phyloP scores from a whole-genome alignment of 768 basidiomycete genomes.

The Boletus rubropictus region DNA sequence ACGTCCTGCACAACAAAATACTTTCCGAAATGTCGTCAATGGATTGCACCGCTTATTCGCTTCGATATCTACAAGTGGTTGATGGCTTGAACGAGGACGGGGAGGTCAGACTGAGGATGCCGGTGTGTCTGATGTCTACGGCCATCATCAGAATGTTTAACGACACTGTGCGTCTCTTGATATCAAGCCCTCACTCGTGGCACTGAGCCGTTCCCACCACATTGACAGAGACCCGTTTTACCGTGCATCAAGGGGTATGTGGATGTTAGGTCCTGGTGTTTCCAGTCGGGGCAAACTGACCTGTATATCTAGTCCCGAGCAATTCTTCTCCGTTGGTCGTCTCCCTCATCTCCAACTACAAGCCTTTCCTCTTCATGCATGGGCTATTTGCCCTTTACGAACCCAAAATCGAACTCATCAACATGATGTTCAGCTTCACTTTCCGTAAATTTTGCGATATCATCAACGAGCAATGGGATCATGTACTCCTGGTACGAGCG shows the following conservation, averaged over 20 bases:
- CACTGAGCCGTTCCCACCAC: conserved; percentile 7
- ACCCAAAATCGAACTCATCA: conserved; percentile 18
- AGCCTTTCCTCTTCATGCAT: conserved; percentile 21
- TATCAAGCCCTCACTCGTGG: neutral
- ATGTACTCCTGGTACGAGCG: conserved; percentile 12
- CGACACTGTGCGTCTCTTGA: conserved; percentile 10
- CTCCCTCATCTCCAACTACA: conserved; percentile 19
- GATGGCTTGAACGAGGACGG: conserved; percentile 7
- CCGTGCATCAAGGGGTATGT: conserved; percentile 6
- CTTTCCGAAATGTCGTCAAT: conserved; percentile 18
- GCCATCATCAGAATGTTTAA: conserved; percentile 19
- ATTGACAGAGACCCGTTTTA: conserved; percentile 12
- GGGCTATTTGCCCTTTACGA: conserved; percentile 20
- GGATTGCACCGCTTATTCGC: conserved; percentile 21
- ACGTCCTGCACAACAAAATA: conserved; percentile 15
- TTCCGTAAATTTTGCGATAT: conserved; percentile 20
- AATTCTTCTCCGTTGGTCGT: conserved; percentile 14
- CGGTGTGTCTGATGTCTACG: conserved; percentile 20
- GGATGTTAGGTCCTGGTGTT: too few relatives aligned
- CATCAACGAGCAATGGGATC: conserved; percentile 22
- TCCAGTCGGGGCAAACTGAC: neutral
- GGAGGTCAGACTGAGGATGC: conserved; percentile 10
- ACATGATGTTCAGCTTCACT: conserved; percentile 18
- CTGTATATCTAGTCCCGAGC: conserved; percentile 5
- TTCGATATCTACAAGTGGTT: conserved; percentile 11